These are phyloP conservation scores for Nepenthes mirabilis DNA, from an alignment of 148 eudicot genomes.

Conservation along the genomic window DNA sequence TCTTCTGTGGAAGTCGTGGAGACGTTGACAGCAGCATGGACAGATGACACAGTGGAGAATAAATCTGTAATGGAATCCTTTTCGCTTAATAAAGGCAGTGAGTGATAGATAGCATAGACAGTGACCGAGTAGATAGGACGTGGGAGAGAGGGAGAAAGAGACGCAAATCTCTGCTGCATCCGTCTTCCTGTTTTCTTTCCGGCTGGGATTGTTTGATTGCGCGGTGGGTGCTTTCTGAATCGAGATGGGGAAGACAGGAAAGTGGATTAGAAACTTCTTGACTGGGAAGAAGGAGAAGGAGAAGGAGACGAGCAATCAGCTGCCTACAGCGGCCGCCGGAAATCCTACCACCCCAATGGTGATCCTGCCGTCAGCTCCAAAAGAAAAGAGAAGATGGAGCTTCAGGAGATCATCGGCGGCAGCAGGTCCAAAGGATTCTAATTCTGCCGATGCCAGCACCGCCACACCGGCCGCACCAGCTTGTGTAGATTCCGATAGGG, in stretches of 20 bases:
- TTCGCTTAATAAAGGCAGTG: too few species aligned
- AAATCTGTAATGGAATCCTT: too few species aligned
- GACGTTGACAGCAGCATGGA: too few species aligned
- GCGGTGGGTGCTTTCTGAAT: constrained; percentile 1
- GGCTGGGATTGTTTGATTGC: neutral
- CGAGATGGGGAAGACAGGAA: constrained; percentile 75
- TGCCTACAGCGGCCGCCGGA: neutral
- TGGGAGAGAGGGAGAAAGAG: too few species aligned
- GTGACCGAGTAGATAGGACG: too few species aligned
- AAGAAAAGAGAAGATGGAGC: constrained; percentile 86
- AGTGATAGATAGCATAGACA: too few species aligned
- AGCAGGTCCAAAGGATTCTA: constrained; percentile 16
- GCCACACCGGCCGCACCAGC: constrained; percentile 7
- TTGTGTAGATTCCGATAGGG: constrained; percentile 15
- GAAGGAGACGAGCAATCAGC: constrained; percentile 8
- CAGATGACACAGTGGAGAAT: too few species aligned
- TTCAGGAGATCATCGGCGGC: constrained; percentile 66
- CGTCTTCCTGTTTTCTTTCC: neutral
- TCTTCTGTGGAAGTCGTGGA: too few species aligned
- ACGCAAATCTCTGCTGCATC: neutral
- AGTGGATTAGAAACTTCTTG: constrained; percentile 61
- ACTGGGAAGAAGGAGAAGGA: constrained; percentile 22
- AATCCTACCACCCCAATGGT: constrained; percentile 25
- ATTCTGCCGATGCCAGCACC: constrained; percentile 3
- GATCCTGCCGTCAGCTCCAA: constrained; percentile 46